Base-by-base conservation (phyloP, 345 rosid genomes). In the Physaria fendleri region DNA sequence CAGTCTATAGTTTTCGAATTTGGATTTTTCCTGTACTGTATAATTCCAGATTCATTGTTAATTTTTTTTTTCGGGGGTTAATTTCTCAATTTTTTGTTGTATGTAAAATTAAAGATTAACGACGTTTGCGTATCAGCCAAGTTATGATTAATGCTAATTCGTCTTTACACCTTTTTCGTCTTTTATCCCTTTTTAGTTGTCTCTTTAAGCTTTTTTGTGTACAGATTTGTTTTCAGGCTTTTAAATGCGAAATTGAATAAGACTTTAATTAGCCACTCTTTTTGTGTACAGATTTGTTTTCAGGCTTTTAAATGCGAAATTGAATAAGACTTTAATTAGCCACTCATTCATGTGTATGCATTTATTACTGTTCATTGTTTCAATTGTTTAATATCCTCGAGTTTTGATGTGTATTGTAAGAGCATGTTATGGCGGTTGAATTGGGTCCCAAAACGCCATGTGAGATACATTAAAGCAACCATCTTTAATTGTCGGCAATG, bases 401-500 rank as follows among this genome's bases (percentile, higher is more conserved):
- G 51, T 39, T 22, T 25, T 37, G 35, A 38, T 15, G 15, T 25
- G 29, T 8, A 5, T 5, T 17, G 49, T 8, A 52, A 59, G 55
- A 60, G 49, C 74, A 69, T 62, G 74, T 68, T 68, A 43, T 54
- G 44, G 66, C 20, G 71, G 50, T 66, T 23, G 52, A 51, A 43
- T 40, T 48, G 65, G 72, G 61, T 33, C 73, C 73, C 67, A 35
- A 5, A 53, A 53, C 25, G 15, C 22, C 74, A 62, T 62, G 74
- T 69, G 68, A 62, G 53, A 10, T 39, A 32, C 59, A 47, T 69
- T 55, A 62, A 69, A 69, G 64, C 47, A 69, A 23, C 62, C 15
- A 27, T 45, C 62, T 69, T 4, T 45, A 15, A 3, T 11, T 68
- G 73, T 68, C 67, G 67, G 73, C 67, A 52, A 44, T 52, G 17